Evolutionary conservation across 345 rosid genomes (phyloP), one percentile per base, ranked within the genome.

Genomic region (Mercurialis annua): DNA sequence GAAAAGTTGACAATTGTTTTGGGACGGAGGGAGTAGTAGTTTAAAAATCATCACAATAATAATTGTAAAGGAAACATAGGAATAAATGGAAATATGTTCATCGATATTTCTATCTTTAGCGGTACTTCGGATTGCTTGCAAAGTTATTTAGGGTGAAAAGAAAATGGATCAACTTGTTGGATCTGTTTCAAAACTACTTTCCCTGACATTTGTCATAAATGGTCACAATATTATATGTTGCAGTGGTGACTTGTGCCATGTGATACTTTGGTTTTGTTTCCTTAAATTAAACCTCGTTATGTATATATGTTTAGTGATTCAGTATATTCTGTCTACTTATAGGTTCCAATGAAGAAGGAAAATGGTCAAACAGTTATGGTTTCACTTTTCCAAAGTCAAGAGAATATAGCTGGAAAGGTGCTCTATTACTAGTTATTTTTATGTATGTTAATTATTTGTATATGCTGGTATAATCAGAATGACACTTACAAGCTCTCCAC

Each of bases 281-380:
- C 2, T 57, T 56, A 3, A 7, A 16, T 2, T 31, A 21, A 5
- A 40, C 4, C 44, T 8, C 44, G 11, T 40, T 48, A 4, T 24
- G 36, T 30, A 49, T 43, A 42, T 11, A 51, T 20, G 17, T 47
- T n/a, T 60, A 12, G n/a, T 64, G 34, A 33, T 56, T 8, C 63
- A 18, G 21, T 54, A 43, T 69, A 11, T 12, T 1, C 17, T 65
- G 51, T 62, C 68, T 73, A 23, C 14, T 1, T 68, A 15, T 49
- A 91, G 99, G 95, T 94, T 53, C 93, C 98, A 2, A 23, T 82
- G 75, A 94, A 94, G 89, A 94, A 88, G 86, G 98, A 91, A 79
- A 89, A 86, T 80, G 98, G 99, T 44, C 98, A 94, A 76, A 86
- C 82, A 2, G 79, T 79, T 62, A 82, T 81, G 88, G 82, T 85